These are phyloP conservation scores for Pythium aphanidermatum DNA, from an alignment of 352 stramenopile species.

Conservation along the genomic window DNA sequence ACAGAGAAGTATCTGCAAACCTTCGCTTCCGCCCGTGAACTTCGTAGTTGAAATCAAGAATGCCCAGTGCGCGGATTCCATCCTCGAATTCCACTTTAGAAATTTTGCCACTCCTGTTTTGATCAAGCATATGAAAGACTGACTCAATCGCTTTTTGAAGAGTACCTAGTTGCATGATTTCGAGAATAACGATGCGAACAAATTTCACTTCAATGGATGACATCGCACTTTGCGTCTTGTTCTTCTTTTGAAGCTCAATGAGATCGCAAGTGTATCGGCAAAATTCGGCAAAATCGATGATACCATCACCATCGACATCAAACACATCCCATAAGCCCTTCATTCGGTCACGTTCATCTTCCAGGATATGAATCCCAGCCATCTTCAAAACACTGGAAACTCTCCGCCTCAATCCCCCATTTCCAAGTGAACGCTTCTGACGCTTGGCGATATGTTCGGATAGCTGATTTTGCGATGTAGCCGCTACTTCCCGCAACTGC, in stretches of 20 bases:
- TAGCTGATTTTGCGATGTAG: not conserved
- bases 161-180: conserved; percentile 20
- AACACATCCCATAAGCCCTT: conserved; percentile 36
- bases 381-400: conserved; percentile 27
- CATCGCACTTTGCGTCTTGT: conserved; percentile 21
- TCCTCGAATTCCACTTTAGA: conserved; percentile 38
- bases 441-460: not conserved
- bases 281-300: conserved; percentile 41
- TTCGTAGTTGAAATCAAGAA: conserved; percentile 42
- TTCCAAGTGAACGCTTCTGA: not conserved
- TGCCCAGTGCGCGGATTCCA: conserved; percentile 31
- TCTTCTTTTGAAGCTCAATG: conserved; percentile 25
- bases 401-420: conserved; percentile 11
- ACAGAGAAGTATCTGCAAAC: conserved; percentile 33
- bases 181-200: conserved; percentile 29
- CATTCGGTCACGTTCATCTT: conserved; percentile 25
- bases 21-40: conserved; percentile 36
- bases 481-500: conserved; percentile 3
- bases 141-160: conserved; percentile 25
- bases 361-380: conserved; percentile 25
- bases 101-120: conserved; percentile 31
- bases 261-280: conserved; percentile 36
- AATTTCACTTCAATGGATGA: conserved; percentile 26
- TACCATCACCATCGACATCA: conserved; percentile 32
- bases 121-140: conserved; percentile 32